A percentile compares a stretch with the other conserved stretches of the same genome.
Conservation (phyloP, 768 basidiomycete species). For the Agrocybe pediades region DNA sequence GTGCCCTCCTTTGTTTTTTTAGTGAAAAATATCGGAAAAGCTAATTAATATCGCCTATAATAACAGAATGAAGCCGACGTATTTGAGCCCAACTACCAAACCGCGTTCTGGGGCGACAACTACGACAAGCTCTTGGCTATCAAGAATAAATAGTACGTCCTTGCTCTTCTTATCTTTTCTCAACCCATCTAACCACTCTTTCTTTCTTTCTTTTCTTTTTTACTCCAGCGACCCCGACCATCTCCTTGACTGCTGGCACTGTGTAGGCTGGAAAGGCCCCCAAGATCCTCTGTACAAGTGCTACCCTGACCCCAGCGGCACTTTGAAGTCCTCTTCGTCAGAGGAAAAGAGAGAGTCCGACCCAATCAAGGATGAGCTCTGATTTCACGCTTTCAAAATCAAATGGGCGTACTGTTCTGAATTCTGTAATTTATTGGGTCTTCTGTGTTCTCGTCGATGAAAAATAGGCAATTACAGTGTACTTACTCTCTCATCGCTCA, state of each 20-base stretch:
- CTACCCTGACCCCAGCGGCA: slow-evolving; percentile 10
- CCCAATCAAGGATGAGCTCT: too few species aligned
- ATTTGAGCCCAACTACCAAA: slow-evolving; percentile 17
- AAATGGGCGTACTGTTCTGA: too few species aligned
- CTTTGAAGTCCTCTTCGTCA: too few species aligned
- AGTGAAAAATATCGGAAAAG: not conserved
- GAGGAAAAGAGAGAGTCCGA: too few species aligned
- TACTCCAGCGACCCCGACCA: slow-evolving; percentile 16
- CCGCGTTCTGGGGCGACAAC: slow-evolving; percentile 17
- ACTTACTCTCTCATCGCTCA: too few species aligned
- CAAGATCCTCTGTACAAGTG: slow-evolving; percentile 15
- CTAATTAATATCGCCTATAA: not conserved
- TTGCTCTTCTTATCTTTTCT: too few species aligned
- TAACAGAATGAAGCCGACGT: slow-evolving; percentile 20
- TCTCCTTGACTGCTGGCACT: slow-evolving; percentile 21
- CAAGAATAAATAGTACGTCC: slow-evolving; percentile 20
- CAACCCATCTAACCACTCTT: too few species aligned
- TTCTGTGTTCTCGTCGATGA: too few species aligned
- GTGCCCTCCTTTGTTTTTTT: not conserved
- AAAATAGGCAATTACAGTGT: too few species aligned
- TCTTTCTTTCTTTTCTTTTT: not conserved
- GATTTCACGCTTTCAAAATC: too few species aligned
- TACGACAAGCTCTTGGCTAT: slow-evolving; percentile 13
- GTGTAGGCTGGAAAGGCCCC: slow-evolving; percentile 20
- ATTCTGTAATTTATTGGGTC: too few species aligned